Base-by-base conservation (phyloP, 1,284 basidiomycete genomes). In the Ganoderma boninense region DNA sequence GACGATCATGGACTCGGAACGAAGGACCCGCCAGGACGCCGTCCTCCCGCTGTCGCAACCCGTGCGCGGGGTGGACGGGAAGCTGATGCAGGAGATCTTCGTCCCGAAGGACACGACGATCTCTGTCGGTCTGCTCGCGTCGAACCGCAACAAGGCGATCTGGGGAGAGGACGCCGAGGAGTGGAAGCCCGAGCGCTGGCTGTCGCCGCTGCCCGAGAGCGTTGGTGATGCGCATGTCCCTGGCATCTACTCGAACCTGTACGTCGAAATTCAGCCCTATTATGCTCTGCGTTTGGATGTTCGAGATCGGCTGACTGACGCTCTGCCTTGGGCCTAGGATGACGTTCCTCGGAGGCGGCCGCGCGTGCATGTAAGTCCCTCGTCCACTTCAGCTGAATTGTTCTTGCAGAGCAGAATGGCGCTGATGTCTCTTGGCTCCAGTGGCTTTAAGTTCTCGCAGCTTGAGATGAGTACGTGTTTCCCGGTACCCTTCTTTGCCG, bases 81-180 rank as follows among this genome's bases (percentile, higher is more conserved):
- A 81, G 56, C 68, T 75, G 0, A 78, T 85, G 2, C 77, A 81
- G 43, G 79, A 80, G 40, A 76, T 90, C 32, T 66, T 80, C 0
- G 77, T 86, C 13, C 73, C 78, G 35, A 86, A 87, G 73, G 88
- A 86, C 5, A 86, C 89, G 64, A 73, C 77, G 0, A 67, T 90
- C 0, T 68, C 83, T n/a, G 79, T 90, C 43, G 86, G 88, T 0
- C 85, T 89, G 20, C 71, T 83, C 4, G 77, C 81, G 1, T 74
- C 88, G 52, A 89, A 91, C 74, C 74, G 82, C 10, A 78, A 81
- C 54, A 84, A 82, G 71, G 78, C 81, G 1, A 78, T 89, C 8
- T 91, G 89, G 89, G 89, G 89, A 7, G 82, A 85, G 54, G 89
- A 90, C 75, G 84, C 86, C 4, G 70, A 74, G 26, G 84, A 88